A percentile compares a stretch with the other conserved stretches of the same genome.
phyloP scores from a whole-genome alignment of 2,329 filamentous ascomycete species.

The Sporothrix brunneoviolacea region DNA sequence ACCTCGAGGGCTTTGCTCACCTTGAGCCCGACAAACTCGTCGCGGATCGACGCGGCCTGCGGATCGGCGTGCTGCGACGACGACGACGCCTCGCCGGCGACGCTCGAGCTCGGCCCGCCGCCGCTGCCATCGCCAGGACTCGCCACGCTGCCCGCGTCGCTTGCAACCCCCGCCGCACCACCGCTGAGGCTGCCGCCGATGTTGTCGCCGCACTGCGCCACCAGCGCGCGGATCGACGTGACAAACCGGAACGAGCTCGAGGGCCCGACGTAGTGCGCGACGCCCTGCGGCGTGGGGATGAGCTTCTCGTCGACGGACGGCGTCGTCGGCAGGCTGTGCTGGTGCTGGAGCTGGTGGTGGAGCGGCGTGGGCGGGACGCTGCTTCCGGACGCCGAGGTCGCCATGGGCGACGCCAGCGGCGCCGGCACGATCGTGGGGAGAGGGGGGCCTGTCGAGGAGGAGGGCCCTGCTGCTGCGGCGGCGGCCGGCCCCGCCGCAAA shows the following conservation, averaged over 20 bases:
- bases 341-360: background rate
- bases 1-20: constrained; percentile 16
- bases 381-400: background rate
- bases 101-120: background rate
- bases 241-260: constrained; percentile 19
- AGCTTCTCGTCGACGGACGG: constrained; percentile 15
- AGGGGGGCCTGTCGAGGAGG: background rate
- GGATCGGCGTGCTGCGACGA: background rate
- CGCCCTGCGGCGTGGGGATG: constrained; percentile 15
- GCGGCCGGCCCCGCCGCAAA: constrained; percentile 5
- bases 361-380: background rate
- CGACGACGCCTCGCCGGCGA: background rate
- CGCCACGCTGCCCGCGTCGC: background rate
- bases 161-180: background rate
- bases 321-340: background rate
- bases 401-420: constrained; percentile 4
- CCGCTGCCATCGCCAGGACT: background rate
- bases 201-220: constrained; percentile 14
- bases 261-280: constrained; percentile 17
- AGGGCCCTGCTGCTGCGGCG: background rate
- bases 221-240: constrained; percentile 15
- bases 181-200: background rate
- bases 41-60: constrained; percentile 8
- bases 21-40: constrained; percentile 14
- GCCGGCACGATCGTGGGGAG: constrained; percentile 8